Evolutionary conservation across 129 eudicot species (phyloP), one percentile per base, ranked within the genome.

Genomic region (Rutidosis leptorrhynchoides): DNA sequence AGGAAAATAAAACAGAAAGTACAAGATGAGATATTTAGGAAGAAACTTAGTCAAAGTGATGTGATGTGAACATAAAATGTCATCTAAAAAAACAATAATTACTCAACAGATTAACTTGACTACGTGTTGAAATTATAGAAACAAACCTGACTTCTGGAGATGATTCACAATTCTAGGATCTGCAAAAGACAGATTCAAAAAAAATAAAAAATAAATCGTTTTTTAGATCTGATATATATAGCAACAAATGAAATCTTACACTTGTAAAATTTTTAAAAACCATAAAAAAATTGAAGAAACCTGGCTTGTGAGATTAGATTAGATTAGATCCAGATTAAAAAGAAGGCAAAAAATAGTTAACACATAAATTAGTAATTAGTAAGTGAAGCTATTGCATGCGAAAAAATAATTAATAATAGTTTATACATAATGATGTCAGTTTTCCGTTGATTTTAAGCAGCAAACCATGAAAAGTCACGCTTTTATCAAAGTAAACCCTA

Each of bases 381-480:
- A n/a, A n/a, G n/a, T n/a, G n/a, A n/a, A n/a, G n/a, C n/a, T n/a
- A n/a, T n/a, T n/a, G n/a, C n/a, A n/a, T n/a, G n/a, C n/a, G n/a
- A n/a, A n/a, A n/a, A n/a, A n/a, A n/a, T n/a, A n/a, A n/a, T n/a
- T n/a, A n/a, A n/a, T n/a, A n/a, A n/a, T n/a, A n/a, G n/a, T 4
- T 14, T n/a, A 64, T 33, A 64, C 23, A 43, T 4, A 20, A 23
- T 2, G 3, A 45, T 51, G 79, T 74, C 79, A 67, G 74, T 75
- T 74, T 74, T 48, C 74, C 16, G 63, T 75, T 67, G 69, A 58
- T 48, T 75, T 58, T 58, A 67, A 54, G 68, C 79, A 74, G 62
- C 67, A 74, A 74, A 64, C 66, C 59, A 42, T 43, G 59, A 55
- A 43, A 74, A 55, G 64, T 55, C 72, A 65, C 78, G 49, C 49